phyloP scores from a whole-genome alignment of 768 basidiomycete species.

The Suillus subalutaceus region DNA sequence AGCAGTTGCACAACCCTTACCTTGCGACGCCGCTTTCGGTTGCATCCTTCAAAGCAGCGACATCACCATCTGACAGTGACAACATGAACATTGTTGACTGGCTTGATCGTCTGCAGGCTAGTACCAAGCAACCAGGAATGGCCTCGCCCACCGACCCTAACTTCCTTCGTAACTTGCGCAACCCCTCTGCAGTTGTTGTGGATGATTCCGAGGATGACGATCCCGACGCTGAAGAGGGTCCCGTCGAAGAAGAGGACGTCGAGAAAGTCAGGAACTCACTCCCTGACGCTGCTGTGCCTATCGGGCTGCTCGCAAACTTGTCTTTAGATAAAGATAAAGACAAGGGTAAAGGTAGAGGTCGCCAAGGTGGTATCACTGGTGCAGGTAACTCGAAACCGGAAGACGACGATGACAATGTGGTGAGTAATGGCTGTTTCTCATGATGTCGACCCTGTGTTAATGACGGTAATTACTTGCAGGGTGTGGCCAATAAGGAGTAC shows the following conservation, averaged over 20 bases:
- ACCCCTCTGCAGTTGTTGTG: conserved; percentile 33
- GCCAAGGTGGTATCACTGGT: conserved; percentile 26
- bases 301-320: conserved; percentile 75
- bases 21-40: conserved; percentile 78
- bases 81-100: conserved; percentile 73
- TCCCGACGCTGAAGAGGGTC: conserved; percentile 31
- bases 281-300: conserved; percentile 72
- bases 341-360: conserved; percentile 41
- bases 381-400: conserved; percentile 34
- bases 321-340: conserved; percentile 59
- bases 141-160: conserved; percentile 33
- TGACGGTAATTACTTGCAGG: conserved; percentile 43
- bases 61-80: conserved; percentile 71
- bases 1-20: conserved; percentile 79
- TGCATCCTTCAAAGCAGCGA: conserved; percentile 77
- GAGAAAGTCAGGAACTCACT: conserved; percentile 54
- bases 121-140: conserved; percentile 53
- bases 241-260: conserved; percentile 40
- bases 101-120: conserved; percentile 70
- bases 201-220: conserved; percentile 46
- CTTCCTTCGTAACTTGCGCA: conserved; percentile 34
- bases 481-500: conserved; percentile 79
- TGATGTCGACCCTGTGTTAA: not conserved
- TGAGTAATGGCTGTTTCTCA: conserved; percentile 29
- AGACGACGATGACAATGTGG: conserved; percentile 67